Base-by-base conservation (phyloP, 2,329 filamentous ascomycete species). In the Gyromitra esculenta region DNA sequence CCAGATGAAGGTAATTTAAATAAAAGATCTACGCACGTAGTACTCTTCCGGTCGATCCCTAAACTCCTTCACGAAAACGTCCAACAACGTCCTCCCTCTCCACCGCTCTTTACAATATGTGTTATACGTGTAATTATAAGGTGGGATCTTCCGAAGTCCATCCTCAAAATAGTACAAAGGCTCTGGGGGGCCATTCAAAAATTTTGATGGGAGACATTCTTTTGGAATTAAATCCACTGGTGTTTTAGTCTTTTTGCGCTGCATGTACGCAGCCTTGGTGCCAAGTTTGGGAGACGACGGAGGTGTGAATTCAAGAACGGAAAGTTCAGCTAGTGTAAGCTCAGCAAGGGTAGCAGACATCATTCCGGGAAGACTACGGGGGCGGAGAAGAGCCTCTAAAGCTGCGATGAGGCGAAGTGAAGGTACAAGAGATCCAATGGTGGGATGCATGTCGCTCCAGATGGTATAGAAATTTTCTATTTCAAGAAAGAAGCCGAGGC, bases 51-150 rank as follows among this genome's bases (percentile, higher is more conserved):
- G 90, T 18, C 96, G 87, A 84, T 99, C 96, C 80, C 96, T 89
- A 82, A 99, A 99, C 84, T 99, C 96, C 82, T 91, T 90, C 57
- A 90, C 88, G 84, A 97, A 99, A 62, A 99, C 92, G 62, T 97
- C 93, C 66, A 97, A 86, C 60, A 99, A 85, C 76, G 88, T 87
- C 48, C 93, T 88, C 41, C 91, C 92, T 70, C 95, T 89, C 96
- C 96, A 99, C 83, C 96, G 88, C 85, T 97, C 88, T 84, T 98
- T 99, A 86, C 92, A 96, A 85, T 89, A 93, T 0, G 95, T 97
- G 82, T 97, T 96, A 86, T 97, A 97, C 1, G 94, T 97, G 83
- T 88, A 97, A 83, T 96, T 90, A 82, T 99, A 98, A 2, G 95
- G 95, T 56, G 87, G 87, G 41, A 97, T 91, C 79, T 93, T 90